phyloP scores from a whole-genome alignment of 495 filamentous ascomycete genomes.

The Aspergillus indologenus region DNA sequence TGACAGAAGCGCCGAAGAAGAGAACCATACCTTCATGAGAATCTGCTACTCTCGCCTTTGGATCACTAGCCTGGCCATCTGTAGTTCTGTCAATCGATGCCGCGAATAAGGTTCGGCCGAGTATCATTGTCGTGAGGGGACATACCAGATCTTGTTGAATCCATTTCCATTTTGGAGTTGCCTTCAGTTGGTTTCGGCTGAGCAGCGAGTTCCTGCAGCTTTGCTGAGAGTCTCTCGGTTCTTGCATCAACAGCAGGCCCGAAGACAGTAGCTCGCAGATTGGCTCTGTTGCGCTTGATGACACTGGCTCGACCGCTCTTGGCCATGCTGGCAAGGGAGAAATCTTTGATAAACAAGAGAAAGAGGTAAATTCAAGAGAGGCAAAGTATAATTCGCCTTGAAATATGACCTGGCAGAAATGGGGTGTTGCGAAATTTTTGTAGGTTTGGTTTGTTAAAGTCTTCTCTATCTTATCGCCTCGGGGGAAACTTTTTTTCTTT shows the following conservation, averaged over 20 bases:
- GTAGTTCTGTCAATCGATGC: neutral
- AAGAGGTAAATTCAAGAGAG: constrained; percentile 2
- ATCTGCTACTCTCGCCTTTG: constrained; percentile 17
- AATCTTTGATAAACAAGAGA: neutral
- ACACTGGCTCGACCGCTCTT: constrained; percentile 73
- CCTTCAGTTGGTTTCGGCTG: constrained; percentile 52
- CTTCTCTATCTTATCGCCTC: neutral
- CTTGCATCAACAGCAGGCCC: constrained; percentile 72
- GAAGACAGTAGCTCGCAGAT: constrained; percentile 73
- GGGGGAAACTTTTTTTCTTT: constrained; percentile 17
- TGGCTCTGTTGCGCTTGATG: constrained; percentile 73
- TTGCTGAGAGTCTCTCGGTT: constrained; percentile 73
- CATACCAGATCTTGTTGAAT: constrained; percentile 30
- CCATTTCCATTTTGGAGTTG: constrained; percentile 23
- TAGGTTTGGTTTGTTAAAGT: neutral
- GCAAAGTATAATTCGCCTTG: neutral
- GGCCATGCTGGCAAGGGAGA: constrained; percentile 58
- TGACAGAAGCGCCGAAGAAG: neutral
- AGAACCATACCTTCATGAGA: constrained; percentile 25
- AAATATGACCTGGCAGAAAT: neutral
- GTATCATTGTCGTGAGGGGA: constrained; percentile 5
- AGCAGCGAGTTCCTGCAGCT: constrained; percentile 68
- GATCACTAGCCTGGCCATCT: constrained; percentile 21
- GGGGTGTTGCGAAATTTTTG: constrained; percentile 3
- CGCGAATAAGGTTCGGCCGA: neutral